These are phyloP conservation scores for Zymoseptoria tritici DNA, from an alignment of 2,329 filamentous ascomycete genomes.

Conservation along the genomic window DNA sequence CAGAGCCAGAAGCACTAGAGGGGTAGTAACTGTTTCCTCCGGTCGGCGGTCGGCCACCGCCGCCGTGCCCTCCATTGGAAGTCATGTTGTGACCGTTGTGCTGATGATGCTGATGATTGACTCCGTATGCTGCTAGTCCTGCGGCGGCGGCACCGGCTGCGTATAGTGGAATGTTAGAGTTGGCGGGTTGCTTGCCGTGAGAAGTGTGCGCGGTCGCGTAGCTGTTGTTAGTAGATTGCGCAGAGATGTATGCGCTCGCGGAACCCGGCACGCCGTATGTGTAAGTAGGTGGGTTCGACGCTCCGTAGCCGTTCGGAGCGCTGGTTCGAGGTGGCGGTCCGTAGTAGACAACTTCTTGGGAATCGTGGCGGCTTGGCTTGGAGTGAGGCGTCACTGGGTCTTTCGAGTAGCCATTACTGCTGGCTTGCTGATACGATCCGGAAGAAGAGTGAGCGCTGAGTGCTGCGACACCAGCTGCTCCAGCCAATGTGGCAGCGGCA, in stretches of 20 bases:
- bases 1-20: constrained; percentile 5
- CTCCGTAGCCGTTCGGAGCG: constrained; percentile 5
- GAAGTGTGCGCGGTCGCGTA: constrained; percentile 13
- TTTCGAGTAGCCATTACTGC: constrained; percentile 8
- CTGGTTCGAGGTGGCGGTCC: constrained; percentile 4
- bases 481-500: constrained; percentile 28
- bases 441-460: constrained; percentile 13
- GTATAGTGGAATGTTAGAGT: constrained; percentile 39
- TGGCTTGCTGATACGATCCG: constrained; percentile 13
- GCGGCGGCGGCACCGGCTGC: constrained; percentile 41
- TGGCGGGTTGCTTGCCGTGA: constrained; percentile 37
- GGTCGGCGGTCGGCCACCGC: constrained; percentile 7
- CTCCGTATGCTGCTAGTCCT: constrained; percentile 33
- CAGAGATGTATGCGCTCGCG: background rate
- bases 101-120: constrained; percentile 35
- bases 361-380: constrained; percentile 10
- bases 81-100: constrained; percentile 18
- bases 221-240: constrained; percentile 2
- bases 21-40: constrained; percentile 11
- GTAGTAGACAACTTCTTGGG: constrained; percentile 16
- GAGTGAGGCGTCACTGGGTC: constrained; percentile 2
- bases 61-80: constrained; percentile 9
- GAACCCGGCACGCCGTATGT: background rate
- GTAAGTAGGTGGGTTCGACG: background rate
- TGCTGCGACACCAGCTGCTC: constrained; percentile 38